Percentiles rank a stretch among this genome's conserved stretches.
Conservation (phyloP, 768 basidiomycete species). For the Tricholoma matsutake region DNA sequence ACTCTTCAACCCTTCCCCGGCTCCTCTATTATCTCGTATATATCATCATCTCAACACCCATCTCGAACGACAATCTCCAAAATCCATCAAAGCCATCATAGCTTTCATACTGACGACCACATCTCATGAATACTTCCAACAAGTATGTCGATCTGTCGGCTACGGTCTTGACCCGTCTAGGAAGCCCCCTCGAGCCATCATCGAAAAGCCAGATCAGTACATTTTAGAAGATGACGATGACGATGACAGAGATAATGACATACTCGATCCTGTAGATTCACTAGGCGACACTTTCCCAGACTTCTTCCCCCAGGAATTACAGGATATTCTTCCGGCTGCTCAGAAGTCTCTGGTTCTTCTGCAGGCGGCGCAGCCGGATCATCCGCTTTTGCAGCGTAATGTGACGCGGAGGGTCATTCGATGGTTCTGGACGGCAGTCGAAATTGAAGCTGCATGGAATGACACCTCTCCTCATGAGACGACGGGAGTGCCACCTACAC, state of each 20-base stretch:
- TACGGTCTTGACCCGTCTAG: slow-evolving; percentile 34
- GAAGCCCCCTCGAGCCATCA: slow-evolving; percentile 22
- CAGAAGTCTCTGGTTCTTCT: slow-evolving; percentile 68
- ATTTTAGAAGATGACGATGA: slow-evolving; percentile 38
- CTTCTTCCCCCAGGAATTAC: slow-evolving; percentile 56
- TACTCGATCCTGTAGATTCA: slow-evolving; percentile 34
- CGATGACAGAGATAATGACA: slow-evolving; percentile 36
- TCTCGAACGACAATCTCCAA: slow-evolving; percentile 50
- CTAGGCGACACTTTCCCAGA: slow-evolving; percentile 50
- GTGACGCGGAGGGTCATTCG: slow-evolving; percentile 27
- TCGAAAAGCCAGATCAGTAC: slow-evolving; percentile 26
- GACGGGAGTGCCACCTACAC: neutral
- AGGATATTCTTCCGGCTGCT: slow-evolving; percentile 57
- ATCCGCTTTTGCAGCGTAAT: slow-evolving; percentile 46
- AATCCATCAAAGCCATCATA: slow-evolving; percentile 47
- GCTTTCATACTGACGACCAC: slow-evolving; percentile 66
- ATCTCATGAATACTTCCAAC: slow-evolving; percentile 60
- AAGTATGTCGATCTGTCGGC: slow-evolving; percentile 59
- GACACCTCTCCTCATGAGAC: slow-evolving; percentile 4
- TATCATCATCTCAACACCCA: slow-evolving; percentile 55
- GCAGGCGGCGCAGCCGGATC: slow-evolving; percentile 59
- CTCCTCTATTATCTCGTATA: slow-evolving; percentile 55
- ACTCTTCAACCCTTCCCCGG: slow-evolving; percentile 40
- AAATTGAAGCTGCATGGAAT: slow-evolving; percentile 50
- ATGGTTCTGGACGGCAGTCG: slow-evolving; percentile 65